Evolutionary conservation across 257 asterid genomes (phyloP), one percentile per base, ranked within the genome.

Genomic region (Plantago major): DNA sequence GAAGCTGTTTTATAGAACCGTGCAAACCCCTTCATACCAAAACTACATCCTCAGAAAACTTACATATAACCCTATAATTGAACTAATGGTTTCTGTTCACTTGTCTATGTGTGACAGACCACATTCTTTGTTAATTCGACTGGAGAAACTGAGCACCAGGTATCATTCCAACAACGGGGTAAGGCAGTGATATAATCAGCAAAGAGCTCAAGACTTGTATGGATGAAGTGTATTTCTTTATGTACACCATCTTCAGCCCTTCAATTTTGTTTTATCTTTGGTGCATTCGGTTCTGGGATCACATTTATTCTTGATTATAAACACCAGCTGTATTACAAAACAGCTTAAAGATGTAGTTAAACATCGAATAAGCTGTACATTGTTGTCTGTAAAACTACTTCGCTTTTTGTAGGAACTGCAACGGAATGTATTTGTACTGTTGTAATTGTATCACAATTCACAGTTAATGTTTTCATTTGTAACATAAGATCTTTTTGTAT

Each of bases 131-230:
- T 87, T 17, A 74, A 66, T 59, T 42, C 70, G 71, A 71, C 75
- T 3, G 93, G 90, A 44, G 86, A 84, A 67, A 62, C 76, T 55
- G 82, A 70, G 43, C 80, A 76, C 57, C 72, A 28, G 22, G 18
- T 55, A 67, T 67, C 74, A 12, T 69, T 80, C 65, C 74, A 63
- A 58, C 88, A 76, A 65, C 78, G 73, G 75, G 93, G 83, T n/a
- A 78, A 48, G 77, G 84, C 78, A 6, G 74, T 58, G 47, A 81
- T 81, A 74, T 86, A 71, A 54, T 42, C 9, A 44, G 19, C 44
- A 52, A 26, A 58, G 55, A 18, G 55, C 7, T n/a, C 62, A 7
- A 42, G 53, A 14, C 33, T 64, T 43, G 15, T 19, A 14, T 54
- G n/a, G n/a, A 10, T 49, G 9, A 12, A 13, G 17, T 6, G 17